Conservation (phyloP, 1,284 basidiomycete genomes). For the Crucibulum parvulum region DNA sequence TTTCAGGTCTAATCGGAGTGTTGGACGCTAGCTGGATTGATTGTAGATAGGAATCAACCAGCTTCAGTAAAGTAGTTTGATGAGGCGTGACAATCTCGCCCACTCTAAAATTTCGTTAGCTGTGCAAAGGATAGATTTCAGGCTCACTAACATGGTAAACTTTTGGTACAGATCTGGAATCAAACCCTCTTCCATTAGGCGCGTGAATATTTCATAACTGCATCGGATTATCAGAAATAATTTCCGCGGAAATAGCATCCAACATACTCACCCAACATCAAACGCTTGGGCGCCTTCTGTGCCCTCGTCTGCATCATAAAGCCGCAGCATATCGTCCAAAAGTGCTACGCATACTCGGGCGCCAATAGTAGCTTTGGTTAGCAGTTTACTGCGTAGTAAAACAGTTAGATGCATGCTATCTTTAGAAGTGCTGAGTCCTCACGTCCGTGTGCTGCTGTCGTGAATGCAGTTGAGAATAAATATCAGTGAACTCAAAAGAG, state of each 20-base stretch:
- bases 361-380: slow-evolving; percentile 60
- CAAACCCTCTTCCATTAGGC: slow-evolving; percentile 57
- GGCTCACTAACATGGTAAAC: slow-evolving; percentile 54
- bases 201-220: slow-evolving; percentile 64
- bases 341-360: slow-evolving; percentile 65
- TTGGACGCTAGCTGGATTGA: slow-evolving; percentile 37
- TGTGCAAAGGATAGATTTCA: slow-evolving; percentile 2
- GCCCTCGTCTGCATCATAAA: slow-evolving; percentile 70
- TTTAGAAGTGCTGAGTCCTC: slow-evolving; percentile 35
- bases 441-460: slow-evolving; percentile 62
- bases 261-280: slow-evolving; percentile 66
- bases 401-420: neutral
- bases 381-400: slow-evolving; percentile 46
- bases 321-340: slow-evolving; percentile 69
- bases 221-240: neutral
- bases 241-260: neutral
- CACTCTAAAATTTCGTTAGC: slow-evolving; percentile 44
- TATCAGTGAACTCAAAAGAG: slow-evolving; percentile 68
- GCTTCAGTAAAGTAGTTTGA: slow-evolving; percentile 85
- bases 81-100: slow-evolving; percentile 82
- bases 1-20: slow-evolving; percentile 30
- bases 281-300: slow-evolving; percentile 71
- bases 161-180: slow-evolving; percentile 57
- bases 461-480: slow-evolving; percentile 78
- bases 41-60: slow-evolving; percentile 83